Conservation (phyloP, 306 rosid species). For the Betula pendula region DNA sequence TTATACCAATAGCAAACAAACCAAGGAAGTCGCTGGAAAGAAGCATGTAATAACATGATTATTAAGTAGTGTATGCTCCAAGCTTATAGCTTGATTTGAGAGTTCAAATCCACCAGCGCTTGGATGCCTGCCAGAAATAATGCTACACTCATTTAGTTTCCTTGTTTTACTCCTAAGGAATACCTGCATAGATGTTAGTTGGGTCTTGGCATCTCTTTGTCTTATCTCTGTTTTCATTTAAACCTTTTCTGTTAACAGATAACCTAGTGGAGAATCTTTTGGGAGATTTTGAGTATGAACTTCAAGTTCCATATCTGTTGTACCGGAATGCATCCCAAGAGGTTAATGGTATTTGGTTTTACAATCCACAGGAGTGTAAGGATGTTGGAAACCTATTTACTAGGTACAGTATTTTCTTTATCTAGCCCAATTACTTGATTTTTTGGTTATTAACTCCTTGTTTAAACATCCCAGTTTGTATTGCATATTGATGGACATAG, state of each 20-base stretch:
- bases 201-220: not conserved
- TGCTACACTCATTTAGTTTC: not conserved
- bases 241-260: conserved; percentile 44
- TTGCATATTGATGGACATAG: not conserved
- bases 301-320: conserved; percentile 81
- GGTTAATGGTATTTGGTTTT: conserved; percentile 98
- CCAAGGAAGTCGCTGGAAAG: not conserved
- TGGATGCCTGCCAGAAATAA: not conserved
- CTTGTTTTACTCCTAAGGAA: not conserved
- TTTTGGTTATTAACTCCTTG: not conserved
- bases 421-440: not conserved
- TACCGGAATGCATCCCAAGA: conserved; percentile 92
- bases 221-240: not conserved
- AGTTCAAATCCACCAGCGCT: not conserved
- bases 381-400: conserved; percentile 91
- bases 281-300: conserved; percentile 93
- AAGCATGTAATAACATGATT: not conserved
- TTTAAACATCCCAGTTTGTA: not conserved
- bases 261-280: conserved; percentile 92
- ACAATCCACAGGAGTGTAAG: conserved; percentile 85
- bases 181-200: not conserved
- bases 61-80: not conserved
- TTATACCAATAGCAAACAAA: not conserved
- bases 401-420: conserved; percentile 44
- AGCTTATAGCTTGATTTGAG: not conserved